Evolutionary conservation across 208 protist species (phyloP).

Genomic region (Trichomonas vaginalis): DNA sequence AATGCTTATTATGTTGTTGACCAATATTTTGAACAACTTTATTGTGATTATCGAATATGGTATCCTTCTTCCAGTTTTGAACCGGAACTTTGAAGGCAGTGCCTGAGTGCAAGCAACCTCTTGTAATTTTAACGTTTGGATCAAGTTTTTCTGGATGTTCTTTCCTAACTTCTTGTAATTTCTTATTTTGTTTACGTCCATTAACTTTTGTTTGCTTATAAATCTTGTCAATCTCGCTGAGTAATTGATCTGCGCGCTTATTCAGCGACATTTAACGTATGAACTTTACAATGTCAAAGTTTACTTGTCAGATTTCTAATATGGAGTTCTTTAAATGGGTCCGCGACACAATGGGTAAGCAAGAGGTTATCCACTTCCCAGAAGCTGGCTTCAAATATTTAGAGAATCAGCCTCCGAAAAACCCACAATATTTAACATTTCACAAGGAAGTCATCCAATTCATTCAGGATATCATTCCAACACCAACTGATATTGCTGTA

Average conservation of each 20-base stretch:
- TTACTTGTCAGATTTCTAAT: neutral
- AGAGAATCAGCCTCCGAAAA: neutral
- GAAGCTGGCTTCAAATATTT: neutral
- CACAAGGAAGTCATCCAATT: neutral
- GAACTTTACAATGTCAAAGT: neutral
- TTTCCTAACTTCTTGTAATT: neutral
- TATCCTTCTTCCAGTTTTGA: neutral
- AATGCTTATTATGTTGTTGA: neutral
- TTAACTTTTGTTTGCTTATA: neutral
- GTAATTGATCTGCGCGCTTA: neutral
- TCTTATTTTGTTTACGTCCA: neutral
- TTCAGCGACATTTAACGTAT: neutral
- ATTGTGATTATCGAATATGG: neutral
- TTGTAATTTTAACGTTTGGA: neutral
- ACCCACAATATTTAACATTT: neutral
- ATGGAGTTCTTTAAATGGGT: constrained; percentile 12
- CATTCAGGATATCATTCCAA: neutral
- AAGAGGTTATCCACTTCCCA: neutral
- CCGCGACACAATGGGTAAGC: neutral
- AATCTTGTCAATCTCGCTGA: neutral
- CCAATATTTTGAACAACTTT: neutral
- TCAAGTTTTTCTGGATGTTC: neutral
- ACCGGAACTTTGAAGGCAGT: neutral
- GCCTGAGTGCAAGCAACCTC: neutral
- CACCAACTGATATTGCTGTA: neutral